phyloP scores from a whole-genome alignment of 2,329 filamentous ascomycete species.

The Conoideocrella luteorostrata region DNA sequence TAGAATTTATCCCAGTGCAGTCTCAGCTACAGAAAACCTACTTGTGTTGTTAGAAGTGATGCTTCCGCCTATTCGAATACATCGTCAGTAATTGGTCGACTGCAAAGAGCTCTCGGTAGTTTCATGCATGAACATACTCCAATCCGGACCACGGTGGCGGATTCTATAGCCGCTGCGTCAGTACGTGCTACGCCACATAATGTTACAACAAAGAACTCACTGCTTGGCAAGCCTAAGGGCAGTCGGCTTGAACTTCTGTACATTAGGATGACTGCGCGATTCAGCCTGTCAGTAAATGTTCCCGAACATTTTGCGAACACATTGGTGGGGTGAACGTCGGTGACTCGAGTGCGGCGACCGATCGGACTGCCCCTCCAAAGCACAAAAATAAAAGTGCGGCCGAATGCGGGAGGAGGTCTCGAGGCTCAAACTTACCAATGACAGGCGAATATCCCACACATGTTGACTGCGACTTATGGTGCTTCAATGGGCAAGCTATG shows the following conservation, averaged over 20 bases:
- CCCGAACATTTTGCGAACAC: not conserved
- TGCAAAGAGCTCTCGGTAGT: not conserved
- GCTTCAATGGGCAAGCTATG: not conserved
- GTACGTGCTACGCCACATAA: not conserved
- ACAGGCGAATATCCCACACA: conserved; percentile 98
- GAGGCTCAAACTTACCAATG: conserved; percentile 70
- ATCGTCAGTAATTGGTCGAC: conserved; percentile 1
- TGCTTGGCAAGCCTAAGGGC: conserved; percentile 90
- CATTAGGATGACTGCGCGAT: conserved; percentile 70
- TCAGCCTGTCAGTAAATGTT: conserved; percentile 11
- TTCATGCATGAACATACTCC: conserved; percentile 66
- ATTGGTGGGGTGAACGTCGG: conserved; percentile 22
- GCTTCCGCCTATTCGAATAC: conserved; percentile 64
- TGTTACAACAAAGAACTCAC: conserved; percentile 49
- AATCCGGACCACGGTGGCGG: conserved; percentile 95
- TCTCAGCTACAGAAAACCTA: conserved; percentile 37
- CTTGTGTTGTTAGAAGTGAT: conserved; percentile 86
- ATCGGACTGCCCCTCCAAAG: conserved; percentile 23
- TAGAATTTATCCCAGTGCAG: too few species aligned
- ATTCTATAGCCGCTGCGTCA: conserved; percentile 48
- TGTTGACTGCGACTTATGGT: conserved; percentile 49
- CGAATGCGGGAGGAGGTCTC: conserved; percentile 1
- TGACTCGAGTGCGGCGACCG: conserved; percentile 11
- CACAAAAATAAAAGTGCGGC: not conserved
- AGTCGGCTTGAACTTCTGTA: conserved; percentile 92